Conservation (phyloP, 306 rosid genomes). For the Boehmeria nivea region DNA sequence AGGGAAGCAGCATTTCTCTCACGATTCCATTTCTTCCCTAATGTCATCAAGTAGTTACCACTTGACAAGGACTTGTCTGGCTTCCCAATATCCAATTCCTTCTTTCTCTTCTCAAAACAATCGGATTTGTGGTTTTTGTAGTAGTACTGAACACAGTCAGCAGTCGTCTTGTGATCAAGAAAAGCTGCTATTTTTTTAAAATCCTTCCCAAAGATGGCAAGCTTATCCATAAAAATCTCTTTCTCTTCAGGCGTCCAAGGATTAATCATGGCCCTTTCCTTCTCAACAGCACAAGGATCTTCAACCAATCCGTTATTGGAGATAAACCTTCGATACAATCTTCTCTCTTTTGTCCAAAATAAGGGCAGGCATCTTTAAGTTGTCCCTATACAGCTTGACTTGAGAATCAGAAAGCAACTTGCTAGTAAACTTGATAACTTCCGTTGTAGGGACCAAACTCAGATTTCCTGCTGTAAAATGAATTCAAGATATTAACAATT, state of each 20-base stretch:
- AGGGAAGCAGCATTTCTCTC: conserved; percentile 65
- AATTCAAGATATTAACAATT: neutral
- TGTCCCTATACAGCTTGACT: conserved; percentile 41
- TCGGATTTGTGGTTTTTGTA: conserved; percentile 90
- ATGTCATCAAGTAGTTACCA: conserved; percentile 41
- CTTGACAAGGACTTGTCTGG: conserved; percentile 46
- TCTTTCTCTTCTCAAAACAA: conserved; percentile 59
- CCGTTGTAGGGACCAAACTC: conserved; percentile 52
- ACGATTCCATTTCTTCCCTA: conserved; percentile 74
- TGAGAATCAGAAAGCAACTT: conserved; percentile 67
- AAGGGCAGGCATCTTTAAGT: conserved; percentile 84
- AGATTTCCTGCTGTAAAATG: conserved; percentile 48
- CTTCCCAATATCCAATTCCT: conserved; percentile 44
- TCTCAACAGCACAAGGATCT: conserved; percentile 85
- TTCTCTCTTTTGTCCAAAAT: conserved; percentile 76
- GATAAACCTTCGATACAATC: conserved; percentile 47
- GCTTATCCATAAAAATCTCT: conserved; percentile 61
- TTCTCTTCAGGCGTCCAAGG: conserved; percentile 81
- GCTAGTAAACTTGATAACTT: conserved; percentile 46
- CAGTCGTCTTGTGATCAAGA: conserved; percentile 84
- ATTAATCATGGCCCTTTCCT: conserved; percentile 69
- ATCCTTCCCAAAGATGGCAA: conserved; percentile 64
- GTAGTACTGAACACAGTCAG: conserved; percentile 92
- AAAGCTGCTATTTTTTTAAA: conserved; percentile 74
- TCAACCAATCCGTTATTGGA: conserved; percentile 80